Evolutionary conservation across 257 asterid species (phyloP).

Genomic region (Rehmannia glutinosa): DNA sequence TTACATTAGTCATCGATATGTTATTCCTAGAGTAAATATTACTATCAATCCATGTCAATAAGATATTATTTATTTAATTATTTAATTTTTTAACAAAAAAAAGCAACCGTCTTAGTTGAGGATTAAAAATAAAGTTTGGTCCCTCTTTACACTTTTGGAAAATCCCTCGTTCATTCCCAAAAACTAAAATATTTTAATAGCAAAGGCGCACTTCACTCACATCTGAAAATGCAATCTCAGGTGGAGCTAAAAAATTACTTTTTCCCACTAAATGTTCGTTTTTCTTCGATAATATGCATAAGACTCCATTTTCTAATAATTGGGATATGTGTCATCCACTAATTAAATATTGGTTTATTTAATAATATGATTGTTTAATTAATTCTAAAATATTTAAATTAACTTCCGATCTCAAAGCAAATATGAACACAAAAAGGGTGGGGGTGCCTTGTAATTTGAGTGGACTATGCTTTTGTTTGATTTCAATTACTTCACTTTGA

Average conservation of each 20-base stretch:
- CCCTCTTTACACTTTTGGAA: conserved; percentile 11
- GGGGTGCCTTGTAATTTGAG: background rate
- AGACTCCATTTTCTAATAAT: conserved; percentile 21
- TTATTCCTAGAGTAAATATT: too few relatives aligned
- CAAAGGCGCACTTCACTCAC: conserved; percentile 19
- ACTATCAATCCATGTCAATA: too few relatives aligned
- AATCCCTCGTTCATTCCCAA: conserved; percentile 11
- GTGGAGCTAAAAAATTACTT: conserved; percentile 30
- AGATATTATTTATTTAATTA: background rate
- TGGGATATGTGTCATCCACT: conserved; percentile 29
- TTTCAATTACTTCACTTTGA: conserved; percentile 23
- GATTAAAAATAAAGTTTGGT: background rate
- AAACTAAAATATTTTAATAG: background rate
- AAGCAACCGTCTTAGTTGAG: background rate
- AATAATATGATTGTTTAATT: background rate
- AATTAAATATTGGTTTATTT: background rate
- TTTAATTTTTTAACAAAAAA: background rate
- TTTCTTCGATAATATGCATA: background rate
- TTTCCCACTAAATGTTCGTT: conserved; percentile 8
- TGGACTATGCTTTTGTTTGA: background rate
- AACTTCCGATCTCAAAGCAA: conserved; percentile 18
- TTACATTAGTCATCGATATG: too few relatives aligned
- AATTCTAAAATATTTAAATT: conserved; percentile 5
- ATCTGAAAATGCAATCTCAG: conserved; percentile 24
- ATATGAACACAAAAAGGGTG: conserved; percentile 15